Conservation (phyloP, 257 asterid species). For the Nicotiana noctiflora region DNA sequence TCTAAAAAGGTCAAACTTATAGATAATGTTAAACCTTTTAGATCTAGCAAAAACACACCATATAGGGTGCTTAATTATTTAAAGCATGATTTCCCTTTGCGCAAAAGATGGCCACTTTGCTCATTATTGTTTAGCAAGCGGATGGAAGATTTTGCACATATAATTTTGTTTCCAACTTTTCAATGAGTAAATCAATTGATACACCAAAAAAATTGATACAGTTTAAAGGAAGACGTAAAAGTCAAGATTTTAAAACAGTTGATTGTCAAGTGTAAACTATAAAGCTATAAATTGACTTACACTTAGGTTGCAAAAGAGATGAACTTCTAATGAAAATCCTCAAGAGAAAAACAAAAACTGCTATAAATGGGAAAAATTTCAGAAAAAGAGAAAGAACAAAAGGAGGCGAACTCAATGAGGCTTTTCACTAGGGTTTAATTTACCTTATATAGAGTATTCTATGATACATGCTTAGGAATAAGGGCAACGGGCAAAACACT, state of each 20-base stretch:
- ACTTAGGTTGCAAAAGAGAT: background rate
- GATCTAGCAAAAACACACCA: background rate
- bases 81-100: background rate
- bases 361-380: background rate
- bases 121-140: slow-evolving; percentile 10
- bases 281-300: background rate
- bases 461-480: background rate
- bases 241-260: background rate
- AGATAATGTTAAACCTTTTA: background rate
- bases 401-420: background rate
- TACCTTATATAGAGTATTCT: background rate
- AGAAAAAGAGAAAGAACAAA: background rate
- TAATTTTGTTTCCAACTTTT: background rate
- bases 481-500: background rate
- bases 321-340: background rate
- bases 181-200: background rate
- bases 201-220: too few species aligned
- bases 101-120: slow-evolving; percentile 21
- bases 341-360: background rate
- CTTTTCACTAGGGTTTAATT: background rate
- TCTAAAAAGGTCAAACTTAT: background rate
- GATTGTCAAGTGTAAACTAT: background rate
- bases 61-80: background rate
- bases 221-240: background rate
- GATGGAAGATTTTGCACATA: slow-evolving; percentile 21